A percentile compares a stretch with the other conserved stretches of the same genome.
phyloP scores from a whole-genome alignment of 176 grass and related monocot genomes.

The Lolium rigidum region DNA sequence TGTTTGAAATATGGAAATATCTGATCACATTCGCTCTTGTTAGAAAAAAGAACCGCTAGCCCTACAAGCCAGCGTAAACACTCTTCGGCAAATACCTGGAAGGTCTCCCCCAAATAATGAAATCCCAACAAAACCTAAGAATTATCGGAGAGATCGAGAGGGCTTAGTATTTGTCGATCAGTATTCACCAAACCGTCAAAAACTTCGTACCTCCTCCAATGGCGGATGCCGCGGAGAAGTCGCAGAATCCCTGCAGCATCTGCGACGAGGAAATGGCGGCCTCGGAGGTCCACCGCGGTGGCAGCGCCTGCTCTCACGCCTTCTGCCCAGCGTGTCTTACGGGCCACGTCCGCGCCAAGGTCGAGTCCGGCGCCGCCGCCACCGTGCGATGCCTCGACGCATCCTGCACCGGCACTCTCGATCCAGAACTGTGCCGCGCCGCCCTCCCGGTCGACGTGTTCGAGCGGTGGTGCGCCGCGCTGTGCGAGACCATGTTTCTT shows the following conservation, averaged over 20 bases:
- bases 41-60: too few relatives aligned
- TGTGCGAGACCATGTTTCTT: constrained; percentile 56
- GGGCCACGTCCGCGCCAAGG: constrained; percentile 56
- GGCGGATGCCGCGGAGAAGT: background rate
- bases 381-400: constrained; percentile 55
- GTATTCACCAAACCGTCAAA: background rate
- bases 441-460: constrained; percentile 37
- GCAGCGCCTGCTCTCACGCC: constrained; percentile 50
- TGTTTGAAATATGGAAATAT: too few relatives aligned
- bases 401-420: constrained; percentile 44
- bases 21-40: too few relatives aligned
- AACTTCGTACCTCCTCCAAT: background rate
- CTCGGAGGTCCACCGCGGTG: constrained; percentile 29
- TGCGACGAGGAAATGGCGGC: constrained; percentile 56
- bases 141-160: background rate
- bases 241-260: constrained; percentile 51
- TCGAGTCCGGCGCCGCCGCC: constrained; percentile 42
- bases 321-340: constrained; percentile 64
- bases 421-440: constrained; percentile 40
- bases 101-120: background rate
- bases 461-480: constrained; percentile 59
- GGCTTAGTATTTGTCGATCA: background rate
- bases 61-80: too few relatives aligned
- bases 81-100: too few relatives aligned
- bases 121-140: constrained; percentile 23